A percentile compares a stretch with the other conserved stretches of the same genome.
These are phyloP conservation scores for Chaetomium globosum DNA, from an alignment of 2,329 filamentous ascomycete species.

Conservation along the genomic window DNA sequence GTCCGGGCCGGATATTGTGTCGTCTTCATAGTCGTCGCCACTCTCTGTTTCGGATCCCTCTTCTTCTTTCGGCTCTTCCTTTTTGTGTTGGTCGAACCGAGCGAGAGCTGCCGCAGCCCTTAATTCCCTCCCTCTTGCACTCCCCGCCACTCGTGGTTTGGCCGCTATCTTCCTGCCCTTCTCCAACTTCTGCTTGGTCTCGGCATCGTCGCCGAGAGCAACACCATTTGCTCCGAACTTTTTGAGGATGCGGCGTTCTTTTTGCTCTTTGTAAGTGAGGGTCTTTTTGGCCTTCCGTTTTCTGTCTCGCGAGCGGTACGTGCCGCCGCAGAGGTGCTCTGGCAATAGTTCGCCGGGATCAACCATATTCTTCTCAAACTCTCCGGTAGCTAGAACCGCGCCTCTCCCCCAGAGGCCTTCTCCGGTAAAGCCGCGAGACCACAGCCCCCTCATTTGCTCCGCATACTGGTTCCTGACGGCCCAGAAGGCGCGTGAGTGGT, in stretches of 20 bases:
- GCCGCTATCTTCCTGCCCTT: slow-evolving; percentile 63
- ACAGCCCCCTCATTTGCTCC: slow-evolving; percentile 69
- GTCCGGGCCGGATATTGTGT: slow-evolving; percentile 49
- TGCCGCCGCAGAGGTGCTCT: slow-evolving; percentile 79
- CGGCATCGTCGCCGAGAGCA: slow-evolving; percentile 69
- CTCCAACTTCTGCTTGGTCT: slow-evolving; percentile 66
- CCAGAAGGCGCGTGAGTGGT: slow-evolving; percentile 82
- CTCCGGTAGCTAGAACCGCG: slow-evolving; percentile 61
- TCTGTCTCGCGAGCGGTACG: slow-evolving; percentile 64
- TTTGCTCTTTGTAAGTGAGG: slow-evolving; percentile 69
- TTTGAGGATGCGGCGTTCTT: slow-evolving; percentile 70
- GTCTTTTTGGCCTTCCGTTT: slow-evolving; percentile 57
- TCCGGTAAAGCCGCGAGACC: slow-evolving; percentile 71
- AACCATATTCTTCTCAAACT: slow-evolving; percentile 59
- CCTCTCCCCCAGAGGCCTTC: slow-evolving; percentile 84
- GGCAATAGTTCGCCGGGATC: slow-evolving; percentile 60
- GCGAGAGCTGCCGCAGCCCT: slow-evolving; percentile 76
- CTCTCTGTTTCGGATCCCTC: slow-evolving; percentile 48
- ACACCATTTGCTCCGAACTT: slow-evolving; percentile 76
- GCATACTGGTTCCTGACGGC: slow-evolving; percentile 73
- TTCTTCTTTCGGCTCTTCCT: slow-evolving; percentile 51
- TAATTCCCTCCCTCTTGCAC: slow-evolving; percentile 73
- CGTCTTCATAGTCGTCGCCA: slow-evolving; percentile 56
- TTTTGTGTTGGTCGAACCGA: slow-evolving; percentile 65
- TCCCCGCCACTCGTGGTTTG: slow-evolving; percentile 74